phyloP scores from a whole-genome alignment of 2,329 filamentous ascomycete species.

The Helotiales sp. region DNA sequence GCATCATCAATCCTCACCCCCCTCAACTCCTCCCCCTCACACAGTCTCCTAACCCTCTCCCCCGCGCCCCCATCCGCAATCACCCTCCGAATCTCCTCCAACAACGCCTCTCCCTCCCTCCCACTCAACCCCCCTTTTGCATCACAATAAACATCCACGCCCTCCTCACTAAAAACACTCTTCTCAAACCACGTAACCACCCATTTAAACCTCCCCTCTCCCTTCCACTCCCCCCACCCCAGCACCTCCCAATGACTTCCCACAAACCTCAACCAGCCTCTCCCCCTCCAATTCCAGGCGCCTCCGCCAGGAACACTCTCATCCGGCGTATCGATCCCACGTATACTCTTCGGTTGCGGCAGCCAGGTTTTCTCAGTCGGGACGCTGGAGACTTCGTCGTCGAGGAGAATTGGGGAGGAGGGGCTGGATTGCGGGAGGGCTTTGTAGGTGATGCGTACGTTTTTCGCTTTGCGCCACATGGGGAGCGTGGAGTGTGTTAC shows the following conservation, averaged over 20 bases:
- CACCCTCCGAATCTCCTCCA: slow-evolving; percentile 59
- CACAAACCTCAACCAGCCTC: slow-evolving; percentile 74
- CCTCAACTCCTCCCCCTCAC: slow-evolving; percentile 54
- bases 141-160: slow-evolving; percentile 78
- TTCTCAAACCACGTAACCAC: slow-evolving; percentile 84
- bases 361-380: slow-evolving; percentile 48
- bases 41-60: slow-evolving; percentile 57
- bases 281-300: slow-evolving; percentile 78
- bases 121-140: slow-evolving; percentile 62
- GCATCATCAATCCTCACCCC: slow-evolving; percentile 41
- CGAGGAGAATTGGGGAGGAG: slow-evolving; percentile 48
- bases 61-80: slow-evolving; percentile 56
- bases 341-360: slow-evolving; percentile 61
- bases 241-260: slow-evolving; percentile 81
- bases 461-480: slow-evolving; percentile 82
- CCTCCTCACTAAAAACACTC: slow-evolving; percentile 82
- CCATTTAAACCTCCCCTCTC: slow-evolving; percentile 64
- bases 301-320: slow-evolving; percentile 38
- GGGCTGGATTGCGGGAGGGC: slow-evolving; percentile 47
- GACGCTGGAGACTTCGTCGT: slow-evolving; percentile 76
- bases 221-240: slow-evolving; percentile 64
- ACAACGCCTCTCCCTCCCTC: no score
- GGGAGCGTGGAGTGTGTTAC: slow-evolving; percentile 77
- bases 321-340: slow-evolving; percentile 64
- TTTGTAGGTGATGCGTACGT: slow-evolving; percentile 80